These are phyloP conservation scores for Annulohypoxylon nitens DNA, from an alignment of 495 filamentous ascomycete genomes.

Conservation along the genomic window DNA sequence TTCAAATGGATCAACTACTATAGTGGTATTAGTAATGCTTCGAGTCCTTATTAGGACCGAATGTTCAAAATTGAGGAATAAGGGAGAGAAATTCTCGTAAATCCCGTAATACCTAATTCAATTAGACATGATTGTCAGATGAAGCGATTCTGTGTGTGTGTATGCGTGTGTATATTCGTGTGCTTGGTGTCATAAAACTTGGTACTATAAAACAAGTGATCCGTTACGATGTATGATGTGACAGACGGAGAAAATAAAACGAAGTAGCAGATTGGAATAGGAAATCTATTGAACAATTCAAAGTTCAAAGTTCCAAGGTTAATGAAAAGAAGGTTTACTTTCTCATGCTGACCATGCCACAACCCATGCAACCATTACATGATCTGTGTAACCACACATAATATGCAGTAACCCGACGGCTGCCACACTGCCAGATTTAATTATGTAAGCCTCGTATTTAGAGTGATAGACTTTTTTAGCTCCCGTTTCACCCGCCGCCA, in stretches of 20 bases:
- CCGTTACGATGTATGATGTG: conserved; percentile 6
- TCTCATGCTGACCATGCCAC: background rate
- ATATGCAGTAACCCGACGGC: background rate
- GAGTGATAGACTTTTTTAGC: conserved; percentile 18
- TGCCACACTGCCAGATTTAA: background rate
- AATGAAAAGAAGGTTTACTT: background rate
- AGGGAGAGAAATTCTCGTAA: conserved; percentile 5
- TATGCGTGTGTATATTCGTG: background rate
- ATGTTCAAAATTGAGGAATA: background rate
- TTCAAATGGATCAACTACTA: conserved; percentile 82
- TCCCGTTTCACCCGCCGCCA: conserved; percentile 23
- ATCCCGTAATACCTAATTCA: conserved; percentile 44
- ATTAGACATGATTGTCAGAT: conserved; percentile 47
- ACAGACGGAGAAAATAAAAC: conserved; percentile 10
- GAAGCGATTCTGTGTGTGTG: conserved; percentile 33
- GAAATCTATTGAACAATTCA: background rate
- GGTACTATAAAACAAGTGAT: conserved; percentile 7
- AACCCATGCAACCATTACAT: background rate
- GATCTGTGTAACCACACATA: conserved; percentile 19
- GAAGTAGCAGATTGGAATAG: background rate
- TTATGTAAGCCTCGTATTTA: conserved; percentile 12
- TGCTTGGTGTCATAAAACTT: background rate
- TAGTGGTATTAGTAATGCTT: conserved; percentile 61
- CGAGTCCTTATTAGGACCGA: conserved; percentile 47
- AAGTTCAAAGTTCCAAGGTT: background rate